phyloP scores from a whole-genome alignment of 2,329 filamentous ascomycete genomes.

The Neopestalotiopsis clavispora region DNA sequence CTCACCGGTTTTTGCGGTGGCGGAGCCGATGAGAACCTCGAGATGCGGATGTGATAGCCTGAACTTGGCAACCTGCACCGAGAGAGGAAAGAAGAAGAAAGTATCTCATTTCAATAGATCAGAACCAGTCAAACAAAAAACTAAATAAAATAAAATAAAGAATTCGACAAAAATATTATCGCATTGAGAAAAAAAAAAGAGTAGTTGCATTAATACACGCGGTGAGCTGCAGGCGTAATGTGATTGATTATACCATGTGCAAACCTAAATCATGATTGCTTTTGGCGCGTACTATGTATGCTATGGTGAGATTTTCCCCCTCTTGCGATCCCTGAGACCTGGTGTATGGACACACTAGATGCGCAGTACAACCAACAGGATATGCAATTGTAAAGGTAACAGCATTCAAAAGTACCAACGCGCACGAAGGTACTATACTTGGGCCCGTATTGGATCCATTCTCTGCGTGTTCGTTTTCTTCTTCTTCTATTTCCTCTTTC shows the following conservation, averaged over 20 bases:
- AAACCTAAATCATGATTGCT: background rate
- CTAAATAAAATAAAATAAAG: too few relatives aligned
- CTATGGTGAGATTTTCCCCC: background rate
- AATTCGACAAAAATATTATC: background rate
- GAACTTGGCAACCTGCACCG: background rate
- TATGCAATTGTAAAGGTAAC: background rate
- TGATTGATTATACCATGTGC: background rate
- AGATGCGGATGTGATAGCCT: background rate
- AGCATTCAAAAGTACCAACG: background rate
- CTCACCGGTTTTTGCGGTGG: constrained; percentile 5
- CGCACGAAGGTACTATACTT: constrained; percentile 6
- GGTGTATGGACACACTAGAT: constrained; percentile 2
- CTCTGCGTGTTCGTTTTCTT: too few relatives aligned
- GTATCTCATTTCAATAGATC: background rate
- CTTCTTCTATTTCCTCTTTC: background rate
- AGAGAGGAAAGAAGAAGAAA: background rate
- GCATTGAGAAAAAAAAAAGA: background rate
- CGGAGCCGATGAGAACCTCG: constrained; percentile 6
- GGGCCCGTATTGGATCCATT: background rate
- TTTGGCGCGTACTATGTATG: background rate
- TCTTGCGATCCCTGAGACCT: background rate
- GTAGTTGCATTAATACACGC: background rate
- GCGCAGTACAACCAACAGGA: background rate
- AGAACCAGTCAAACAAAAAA: background rate
- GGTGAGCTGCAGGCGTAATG: background rate